Evolutionary conservation across 345 rosid species (phyloP).

Genomic region (Hevea brasiliensis): DNA sequence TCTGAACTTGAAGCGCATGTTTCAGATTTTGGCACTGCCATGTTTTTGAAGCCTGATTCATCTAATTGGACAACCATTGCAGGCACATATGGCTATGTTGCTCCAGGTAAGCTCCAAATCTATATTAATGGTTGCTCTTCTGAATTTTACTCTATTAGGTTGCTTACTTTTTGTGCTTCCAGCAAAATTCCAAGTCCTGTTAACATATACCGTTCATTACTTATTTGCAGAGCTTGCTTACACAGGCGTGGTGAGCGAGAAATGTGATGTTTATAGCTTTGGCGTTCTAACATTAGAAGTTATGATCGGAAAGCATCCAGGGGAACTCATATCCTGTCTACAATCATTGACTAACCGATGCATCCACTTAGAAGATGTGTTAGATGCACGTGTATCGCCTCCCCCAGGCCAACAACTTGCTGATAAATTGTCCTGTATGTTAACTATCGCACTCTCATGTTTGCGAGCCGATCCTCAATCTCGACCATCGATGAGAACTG

Average conservation of each 20-base stretch:
- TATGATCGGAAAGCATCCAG: conserved; percentile 22
- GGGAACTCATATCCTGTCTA: conserved; percentile 1
- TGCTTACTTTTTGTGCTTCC: too few relatives aligned
- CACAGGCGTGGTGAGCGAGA: conserved; percentile 1
- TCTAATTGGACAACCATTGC: conserved; percentile 12
- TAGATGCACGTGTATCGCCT: conserved; percentile 13
- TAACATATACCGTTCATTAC: not conserved
- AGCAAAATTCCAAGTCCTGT: not conserved
- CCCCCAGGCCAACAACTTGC: conserved; percentile 1
- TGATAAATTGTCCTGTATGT: conserved; percentile 3
- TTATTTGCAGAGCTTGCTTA: conserved; percentile 18
- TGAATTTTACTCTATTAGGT: too few relatives aligned
- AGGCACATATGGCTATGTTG: conserved; percentile 17
- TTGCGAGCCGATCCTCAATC: conserved; percentile 14
- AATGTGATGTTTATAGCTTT: conserved; percentile 14
- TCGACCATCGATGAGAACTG: conserved; percentile 22
- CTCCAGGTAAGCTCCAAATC: conserved; percentile 7
- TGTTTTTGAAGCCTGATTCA: conserved; percentile 15
- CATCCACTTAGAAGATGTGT: conserved; percentile 7
- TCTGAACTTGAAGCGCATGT: conserved; percentile 14
- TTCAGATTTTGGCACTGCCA: conserved; percentile 16
- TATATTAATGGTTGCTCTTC: not conserved
- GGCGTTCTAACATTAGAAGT: conserved; percentile 10
- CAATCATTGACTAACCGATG: conserved; percentile 6
- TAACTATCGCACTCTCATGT: conserved; percentile 10